Percentiles rank a stretch among this genome's conserved stretches.
These are phyloP conservation scores for Fusarium guadeloupense DNA, from an alignment of 2,329 filamentous ascomycete species.

Conservation along the genomic window DNA sequence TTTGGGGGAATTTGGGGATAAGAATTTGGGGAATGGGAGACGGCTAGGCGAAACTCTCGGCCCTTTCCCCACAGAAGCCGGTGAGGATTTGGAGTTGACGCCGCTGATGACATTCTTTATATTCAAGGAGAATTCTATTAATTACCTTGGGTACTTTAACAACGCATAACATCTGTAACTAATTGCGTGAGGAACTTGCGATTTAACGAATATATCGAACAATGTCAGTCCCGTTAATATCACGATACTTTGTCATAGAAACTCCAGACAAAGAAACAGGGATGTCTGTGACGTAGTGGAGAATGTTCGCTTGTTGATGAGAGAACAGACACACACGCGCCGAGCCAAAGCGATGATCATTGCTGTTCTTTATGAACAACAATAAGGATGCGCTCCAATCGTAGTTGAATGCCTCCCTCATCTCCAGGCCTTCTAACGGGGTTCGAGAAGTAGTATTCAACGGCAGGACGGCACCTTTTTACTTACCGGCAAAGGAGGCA, in stretches of 20 bases:
- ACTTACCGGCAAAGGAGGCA: slow-evolving; percentile 5
- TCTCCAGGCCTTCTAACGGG: background rate
- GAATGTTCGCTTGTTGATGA: background rate
- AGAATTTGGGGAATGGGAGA: slow-evolving; percentile 22
- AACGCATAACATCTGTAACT: too few relatives aligned
- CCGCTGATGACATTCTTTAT: slow-evolving; percentile 19
- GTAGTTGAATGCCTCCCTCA: background rate
- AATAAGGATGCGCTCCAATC: slow-evolving; percentile 40
- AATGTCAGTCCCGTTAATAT: background rate
- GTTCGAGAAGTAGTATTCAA: slow-evolving; percentile 19
- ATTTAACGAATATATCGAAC: background rate
- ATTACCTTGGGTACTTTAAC: too few relatives aligned
- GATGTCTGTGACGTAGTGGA: slow-evolving; percentile 5
- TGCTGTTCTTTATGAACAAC: background rate
- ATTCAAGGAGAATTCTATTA: background rate
- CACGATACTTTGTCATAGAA: slow-evolving; percentile 3
- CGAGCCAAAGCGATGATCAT: slow-evolving; percentile 17
- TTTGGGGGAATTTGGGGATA: slow-evolving; percentile 25
- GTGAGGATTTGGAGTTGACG: slow-evolving; percentile 10
- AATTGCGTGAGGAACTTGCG: background rate
- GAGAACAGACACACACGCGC: background rate
- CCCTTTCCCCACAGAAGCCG: slow-evolving; percentile 40
- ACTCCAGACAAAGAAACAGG: background rate
- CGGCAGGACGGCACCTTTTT: background rate
- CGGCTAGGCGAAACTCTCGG: slow-evolving; percentile 34